phyloP scores from a whole-genome alignment of 139 green algal species.

The Trebouxia sp. region DNA sequence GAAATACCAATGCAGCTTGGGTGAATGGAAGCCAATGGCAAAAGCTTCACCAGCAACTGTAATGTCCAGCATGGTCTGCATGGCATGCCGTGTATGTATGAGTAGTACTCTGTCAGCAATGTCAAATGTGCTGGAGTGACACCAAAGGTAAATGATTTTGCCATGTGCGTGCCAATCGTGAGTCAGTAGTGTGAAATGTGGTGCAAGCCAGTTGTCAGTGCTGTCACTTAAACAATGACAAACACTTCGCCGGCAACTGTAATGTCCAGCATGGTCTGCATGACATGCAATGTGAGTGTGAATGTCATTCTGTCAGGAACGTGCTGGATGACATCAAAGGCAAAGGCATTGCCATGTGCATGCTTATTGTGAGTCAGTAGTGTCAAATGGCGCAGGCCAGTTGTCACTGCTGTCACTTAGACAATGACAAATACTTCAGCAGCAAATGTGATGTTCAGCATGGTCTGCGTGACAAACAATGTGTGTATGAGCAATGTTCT shows the following conservation, averaged over 20 bases:
- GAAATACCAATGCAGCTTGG: background rate
- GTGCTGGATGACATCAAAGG: too few species aligned
- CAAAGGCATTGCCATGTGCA: background rate
- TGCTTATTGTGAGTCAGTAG: background rate
- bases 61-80: slow-evolving; percentile 10
- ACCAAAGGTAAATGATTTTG: background rate
- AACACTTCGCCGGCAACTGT: background rate
- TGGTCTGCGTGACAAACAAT: too few species aligned
- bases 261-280: background rate
- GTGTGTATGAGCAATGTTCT: too few species aligned
- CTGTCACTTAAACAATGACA: background rate
- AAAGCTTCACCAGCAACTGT: background rate
- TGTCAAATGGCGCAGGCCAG: background rate
- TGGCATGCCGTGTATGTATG: background rate
- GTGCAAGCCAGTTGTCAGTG: background rate
- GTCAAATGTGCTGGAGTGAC: background rate
- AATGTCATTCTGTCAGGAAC: too few species aligned
- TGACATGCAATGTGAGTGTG: too few species aligned
- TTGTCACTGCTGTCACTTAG: too few species aligned
- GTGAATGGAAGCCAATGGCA: background rate
- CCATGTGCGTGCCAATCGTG: background rate
- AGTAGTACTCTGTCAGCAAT: too few species aligned
- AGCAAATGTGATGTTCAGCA: too few species aligned
- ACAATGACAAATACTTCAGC: too few species aligned
- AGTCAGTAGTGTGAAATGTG: background rate